A percentile compares a stretch with the other conserved stretches of the same genome.
These are phyloP conservation scores for Botrytis pseudocinerea DNA, from an alignment of 2,329 filamentous ascomycete genomes.

Conservation along the genomic window DNA sequence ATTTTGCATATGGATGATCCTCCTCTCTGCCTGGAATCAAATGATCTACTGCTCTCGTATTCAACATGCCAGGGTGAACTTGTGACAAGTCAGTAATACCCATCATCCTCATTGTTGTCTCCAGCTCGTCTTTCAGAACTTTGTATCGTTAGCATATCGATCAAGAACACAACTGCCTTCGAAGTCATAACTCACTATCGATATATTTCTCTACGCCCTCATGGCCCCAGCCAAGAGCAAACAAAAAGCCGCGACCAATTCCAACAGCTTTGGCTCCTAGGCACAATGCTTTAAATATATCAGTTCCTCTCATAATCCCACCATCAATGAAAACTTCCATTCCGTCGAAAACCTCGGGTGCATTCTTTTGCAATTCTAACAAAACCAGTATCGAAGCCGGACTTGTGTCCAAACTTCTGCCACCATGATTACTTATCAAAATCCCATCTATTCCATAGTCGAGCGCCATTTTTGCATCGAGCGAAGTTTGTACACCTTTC, in stretches of 20 bases:
- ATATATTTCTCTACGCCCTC: slow-evolving; percentile 56
- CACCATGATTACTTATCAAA: slow-evolving; percentile 70
- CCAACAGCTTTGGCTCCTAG: slow-evolving; percentile 65
- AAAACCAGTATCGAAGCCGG: slow-evolving; percentile 59
- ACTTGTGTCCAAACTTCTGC: slow-evolving; percentile 53
- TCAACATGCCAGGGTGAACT: slow-evolving; percentile 61
- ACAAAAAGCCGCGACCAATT: slow-evolving; percentile 62
- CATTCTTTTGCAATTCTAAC: slow-evolving; percentile 62
- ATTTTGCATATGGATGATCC: slow-evolving; percentile 49
- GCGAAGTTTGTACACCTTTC: slow-evolving; percentile 69
- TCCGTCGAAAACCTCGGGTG: slow-evolving; percentile 58
- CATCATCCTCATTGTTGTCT: slow-evolving; percentile 66
- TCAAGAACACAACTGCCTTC: neutral
- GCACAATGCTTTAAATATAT: slow-evolving; percentile 67
- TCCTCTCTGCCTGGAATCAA: slow-evolving; percentile 45
- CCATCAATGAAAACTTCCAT: slow-evolving; percentile 66
- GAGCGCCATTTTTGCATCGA: slow-evolving; percentile 61
- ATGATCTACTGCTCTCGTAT: slow-evolving; percentile 53
- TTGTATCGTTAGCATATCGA: slow-evolving; percentile 19
- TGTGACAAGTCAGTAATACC: slow-evolving; percentile 62
- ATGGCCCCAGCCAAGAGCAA: slow-evolving; percentile 60
- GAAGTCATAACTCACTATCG: slow-evolving; percentile 48
- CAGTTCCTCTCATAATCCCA: slow-evolving; percentile 63
- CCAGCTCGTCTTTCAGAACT: slow-evolving; percentile 61
- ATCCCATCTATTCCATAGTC: slow-evolving; percentile 65